Conservation (phyloP, 2,329 filamentous ascomycete species). For the Seiridium unicorne region DNA sequence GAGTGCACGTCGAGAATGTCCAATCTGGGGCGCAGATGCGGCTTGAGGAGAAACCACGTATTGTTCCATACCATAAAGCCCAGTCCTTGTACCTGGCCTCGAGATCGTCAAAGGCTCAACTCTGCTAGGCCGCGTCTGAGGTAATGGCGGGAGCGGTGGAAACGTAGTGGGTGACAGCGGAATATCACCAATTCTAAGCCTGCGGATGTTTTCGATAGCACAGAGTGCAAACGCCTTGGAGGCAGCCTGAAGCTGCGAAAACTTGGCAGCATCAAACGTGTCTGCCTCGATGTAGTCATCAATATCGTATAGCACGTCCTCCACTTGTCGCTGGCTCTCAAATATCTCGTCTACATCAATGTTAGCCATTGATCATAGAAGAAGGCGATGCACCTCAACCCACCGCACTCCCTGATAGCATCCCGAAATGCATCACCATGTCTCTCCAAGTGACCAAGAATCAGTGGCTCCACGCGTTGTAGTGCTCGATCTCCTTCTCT, state of each 20-base stretch:
- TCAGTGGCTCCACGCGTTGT: slow-evolving; percentile 35
- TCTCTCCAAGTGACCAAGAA: slow-evolving; percentile 33
- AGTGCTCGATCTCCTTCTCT: slow-evolving; percentile 37
- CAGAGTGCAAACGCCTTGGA: slow-evolving; percentile 39
- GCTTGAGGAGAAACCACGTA: neutral
- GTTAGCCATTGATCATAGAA: neutral
- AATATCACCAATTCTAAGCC: slow-evolving; percentile 26
- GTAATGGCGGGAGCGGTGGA: slow-evolving; percentile 19
- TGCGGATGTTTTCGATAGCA: slow-evolving; percentile 33
- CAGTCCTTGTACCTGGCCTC: neutral
- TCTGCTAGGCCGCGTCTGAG: neutral
- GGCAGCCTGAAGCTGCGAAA: slow-evolving; percentile 35
- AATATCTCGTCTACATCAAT: slow-evolving; percentile 15
- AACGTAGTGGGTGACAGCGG: slow-evolving; percentile 13
- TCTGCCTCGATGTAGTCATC: slow-evolving; percentile 39
- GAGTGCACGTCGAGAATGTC: slow-evolving; percentile 8
- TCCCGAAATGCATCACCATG: slow-evolving; percentile 35
- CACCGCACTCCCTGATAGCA: slow-evolving; percentile 33
- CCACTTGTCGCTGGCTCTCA: slow-evolving; percentile 27
- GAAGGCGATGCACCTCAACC: slow-evolving; percentile 4
- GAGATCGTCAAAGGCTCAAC: neutral
- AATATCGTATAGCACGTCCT: slow-evolving; percentile 42
- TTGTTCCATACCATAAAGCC: neutral
- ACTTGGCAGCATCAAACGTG: slow-evolving; percentile 34
- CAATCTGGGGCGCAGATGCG: neutral